Base-by-base conservation (phyloP, 73 alveolate genomes). In the Paramecium octaurelia region DNA sequence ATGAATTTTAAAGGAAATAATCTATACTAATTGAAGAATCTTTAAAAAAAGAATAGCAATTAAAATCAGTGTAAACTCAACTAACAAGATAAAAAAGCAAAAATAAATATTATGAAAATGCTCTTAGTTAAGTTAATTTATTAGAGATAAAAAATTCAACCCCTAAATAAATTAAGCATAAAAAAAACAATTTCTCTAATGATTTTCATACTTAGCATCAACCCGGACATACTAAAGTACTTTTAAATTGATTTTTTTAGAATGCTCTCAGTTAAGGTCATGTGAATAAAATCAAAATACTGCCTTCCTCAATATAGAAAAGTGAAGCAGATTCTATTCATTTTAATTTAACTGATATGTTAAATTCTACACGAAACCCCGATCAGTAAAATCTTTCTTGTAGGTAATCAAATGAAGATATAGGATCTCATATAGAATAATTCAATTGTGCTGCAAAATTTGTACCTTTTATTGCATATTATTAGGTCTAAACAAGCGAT, bases 61-160 rank as follows among this genome's bases (percentile, higher is more conserved):
- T 80, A 31, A 80, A 80, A 80, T 18, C 23, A 40, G 34, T 80
- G 0, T 46, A 80, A 80, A 21, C 91, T 44, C 23, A 43, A 46
- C 8, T 80, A 46, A 80, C 70, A n/a, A 40, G 91, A 46, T 80
- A 80, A 46, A 80, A 80, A 12, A 80, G 91, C 57, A 42, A 48
- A 80, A 80, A 80, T 80, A 80, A 80, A 80, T 80, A 80, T 48
- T 80, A 80, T 80, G 91, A 80, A 80, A 48, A 44, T 48, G 75
- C 73, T 23, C 48, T 80, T 1, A 24, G 91, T 80, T 46, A 80
- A 24, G 48, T 24, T 21, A 24, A 80, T 44, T 42, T 38, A 38
- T 24, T 38, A 18, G 58, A 75, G 35, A 16, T 31, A 2, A 80
- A 80, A 20, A 80, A 80, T 46, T 80, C 91, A 2, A 80, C 91